Base-by-base conservation (phyloP, 2,329 filamentous ascomycete genomes). In the Trichoderma afroharzianum region DNA sequence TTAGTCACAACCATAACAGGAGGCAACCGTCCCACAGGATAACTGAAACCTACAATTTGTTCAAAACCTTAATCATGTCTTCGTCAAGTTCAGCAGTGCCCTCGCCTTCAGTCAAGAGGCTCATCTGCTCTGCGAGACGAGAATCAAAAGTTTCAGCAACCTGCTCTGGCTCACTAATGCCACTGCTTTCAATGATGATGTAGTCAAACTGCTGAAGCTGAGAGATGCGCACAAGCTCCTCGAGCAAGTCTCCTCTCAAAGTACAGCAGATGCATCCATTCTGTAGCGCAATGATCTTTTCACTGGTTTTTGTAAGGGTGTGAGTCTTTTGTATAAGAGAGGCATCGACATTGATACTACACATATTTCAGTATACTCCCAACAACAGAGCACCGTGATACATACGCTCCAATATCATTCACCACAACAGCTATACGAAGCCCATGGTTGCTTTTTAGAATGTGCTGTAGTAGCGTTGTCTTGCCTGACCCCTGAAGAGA, bases 251-350 rank as follows among this genome's bases (percentile, higher is more conserved):
- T 1, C 91, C 91, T 4, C 92, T 88, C 0, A 93, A 83, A 0
- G 91, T 93, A 75, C 92, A 94, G 82, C 91, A 94, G 76, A 94
- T 94, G 74, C 92, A 93, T 11, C 91, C 90, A 73, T 92, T 93
- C 76, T 92, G 90, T 69, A 93, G 84, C 11, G 90, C 87, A 18
- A 92, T 88, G 36, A 92, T 84, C 73, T 91, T 90, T 74, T 92
- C 89, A 50, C 90, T 82, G 0, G 87, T 88, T 74, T 87, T 85
- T 3, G 86, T 87, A 43, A 91, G 80, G 28, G 84, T 85, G 75
- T 89, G 85, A 2, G 81, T 84, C 70, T 87, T 82, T 18, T 86
- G 86, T 58, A 92, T 88, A 0, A 91, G 81, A 6, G 88, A 84
- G 0, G 89, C 90, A 71, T 92, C 90, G 74, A 92, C 88, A 74